A percentile compares a stretch with the other conserved stretches of the same genome.
phyloP scores from a whole-genome alignment of 202 grass and related monocot species.

The Hordeum pubiflorum region DNA sequence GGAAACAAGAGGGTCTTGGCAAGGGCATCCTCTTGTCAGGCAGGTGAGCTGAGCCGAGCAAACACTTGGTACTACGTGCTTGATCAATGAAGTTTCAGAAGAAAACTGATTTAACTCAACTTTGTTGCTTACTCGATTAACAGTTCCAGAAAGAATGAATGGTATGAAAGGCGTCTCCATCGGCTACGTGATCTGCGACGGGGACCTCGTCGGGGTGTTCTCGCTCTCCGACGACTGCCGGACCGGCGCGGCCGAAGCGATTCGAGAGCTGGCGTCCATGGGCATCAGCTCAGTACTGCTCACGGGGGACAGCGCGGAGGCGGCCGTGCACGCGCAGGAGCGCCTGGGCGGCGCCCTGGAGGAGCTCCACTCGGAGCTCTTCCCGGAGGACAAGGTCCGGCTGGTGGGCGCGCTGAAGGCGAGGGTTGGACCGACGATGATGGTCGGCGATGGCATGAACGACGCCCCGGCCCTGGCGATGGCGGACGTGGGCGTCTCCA shows the following conservation, averaged over 20 bases:
- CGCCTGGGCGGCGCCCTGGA: slow-evolving; percentile 40
- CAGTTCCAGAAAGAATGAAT: slow-evolving; percentile 21
- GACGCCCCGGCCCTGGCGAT: slow-evolving; percentile 68
- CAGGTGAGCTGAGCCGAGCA: slow-evolving; percentile 15
- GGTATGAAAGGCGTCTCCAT: slow-evolving; percentile 33
- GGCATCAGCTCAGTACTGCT: slow-evolving; percentile 70
- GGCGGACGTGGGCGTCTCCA: slow-evolving; percentile 67
- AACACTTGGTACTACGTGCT: neutral
- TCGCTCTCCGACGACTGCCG: slow-evolving; percentile 61
- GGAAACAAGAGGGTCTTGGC: slow-evolving; percentile 54
- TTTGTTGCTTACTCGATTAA: neutral
- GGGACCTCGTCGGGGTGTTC: slow-evolving; percentile 35
- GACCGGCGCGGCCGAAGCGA: slow-evolving; percentile 44
- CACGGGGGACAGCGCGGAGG: slow-evolving; percentile 62
- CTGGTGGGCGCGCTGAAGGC: slow-evolving; percentile 32
- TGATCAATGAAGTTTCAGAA: neutral
- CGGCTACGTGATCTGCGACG: slow-evolving; percentile 54
- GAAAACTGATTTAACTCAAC: neutral
- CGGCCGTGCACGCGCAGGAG: slow-evolving; percentile 52
- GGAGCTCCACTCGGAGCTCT: slow-evolving; percentile 53
- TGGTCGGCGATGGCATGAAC: slow-evolving; percentile 88
- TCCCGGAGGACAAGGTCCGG: slow-evolving; percentile 70
- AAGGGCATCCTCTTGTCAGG: slow-evolving; percentile 27
- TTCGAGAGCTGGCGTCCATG: slow-evolving; percentile 45
- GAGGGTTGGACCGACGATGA: slow-evolving; percentile 37